Conservation (phyloP, 2,329 filamentous ascomycete species). For the Colletotrichum falcatum region DNA sequence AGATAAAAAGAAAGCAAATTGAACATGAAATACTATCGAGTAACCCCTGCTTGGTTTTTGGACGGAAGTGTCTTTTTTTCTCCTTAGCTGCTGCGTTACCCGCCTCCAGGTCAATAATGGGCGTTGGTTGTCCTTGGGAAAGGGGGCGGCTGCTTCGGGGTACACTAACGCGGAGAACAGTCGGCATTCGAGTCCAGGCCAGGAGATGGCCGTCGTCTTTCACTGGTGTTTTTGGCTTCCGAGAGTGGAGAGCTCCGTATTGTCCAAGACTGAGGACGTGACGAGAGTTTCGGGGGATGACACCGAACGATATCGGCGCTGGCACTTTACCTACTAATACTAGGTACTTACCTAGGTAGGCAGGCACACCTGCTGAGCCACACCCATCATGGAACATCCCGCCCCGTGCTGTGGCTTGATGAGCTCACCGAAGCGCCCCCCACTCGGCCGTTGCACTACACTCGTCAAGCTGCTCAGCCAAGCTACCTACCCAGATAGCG, state of each 20-base stretch:
- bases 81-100: not conserved
- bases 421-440: not conserved
- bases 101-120: constrained; percentile 12
- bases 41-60: constrained; percentile 17
- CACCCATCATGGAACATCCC: not conserved
- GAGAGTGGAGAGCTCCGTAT: constrained; percentile 33
- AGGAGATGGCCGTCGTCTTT: constrained; percentile 16
- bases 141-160: constrained; percentile 3
- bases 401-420: constrained; percentile 22
- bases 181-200: constrained; percentile 28
- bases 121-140: not conserved
- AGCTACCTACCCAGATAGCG: constrained; percentile 13
- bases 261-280: constrained; percentile 4
- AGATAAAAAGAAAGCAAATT: constrained; percentile 24
- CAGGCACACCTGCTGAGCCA: constrained; percentile 23
- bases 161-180: constrained; percentile 2
- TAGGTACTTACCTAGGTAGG: not conserved
- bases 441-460: constrained; percentile 22
- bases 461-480: not conserved
- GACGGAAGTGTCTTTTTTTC: not conserved
- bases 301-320: constrained; percentile 38
- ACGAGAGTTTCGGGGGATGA: constrained; percentile 27
- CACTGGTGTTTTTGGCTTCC: constrained; percentile 9
- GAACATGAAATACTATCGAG: constrained; percentile 15
- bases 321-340: not conserved